Evolutionary conservation across 176 grass and related monocot genomes (phyloP), one percentile per base, ranked within the genome.

Genomic region (Carex cristatella): DNA sequence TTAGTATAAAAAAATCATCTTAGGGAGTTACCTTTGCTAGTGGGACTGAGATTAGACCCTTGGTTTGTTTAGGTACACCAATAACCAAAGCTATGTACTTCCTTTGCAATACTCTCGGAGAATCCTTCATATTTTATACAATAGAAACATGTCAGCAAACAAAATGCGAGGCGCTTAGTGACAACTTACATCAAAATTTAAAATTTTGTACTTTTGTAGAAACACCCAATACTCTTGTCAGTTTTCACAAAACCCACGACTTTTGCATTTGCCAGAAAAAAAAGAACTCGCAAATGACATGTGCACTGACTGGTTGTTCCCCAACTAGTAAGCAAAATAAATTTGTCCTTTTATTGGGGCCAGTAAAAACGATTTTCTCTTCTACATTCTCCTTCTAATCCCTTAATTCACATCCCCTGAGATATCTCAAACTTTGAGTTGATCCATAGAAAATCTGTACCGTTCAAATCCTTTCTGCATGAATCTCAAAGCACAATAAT

Each of bases 21-120:
- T 40, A 12, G 37, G 61, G 33, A 85, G 53, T n/a, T 48, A 98
- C 95, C 92, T 98, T 98, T 37, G 89, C 70, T 82, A 98, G 89
- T 82, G 95, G 89, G 83, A 90, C 91, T 2, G 91, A 93, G 42
- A 98, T 84, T 61, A 98, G 71, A 83, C 93, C 95, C 83, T 86
- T 93, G 71, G 86, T 35, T 83, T 89, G 84, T 84, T 76, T 91
- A 87, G 95, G 92, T 84, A 74, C 82, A 90, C 92, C 95, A 62
- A 93, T 86, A 31, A 98, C 95, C 83, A 98, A 93, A 32, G 93
- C 93, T 87, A 98, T 32, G 85, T 98, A 98, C 89, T 98, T 98
- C 86, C 93, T 91, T 89, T 94, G 93, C 64, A 98, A 57, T 90
- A 94, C 67, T 84, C 90, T 90, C 80, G 83, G 66, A 56, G 87